These are phyloP conservation scores for Ceratorhiza oryzae-sativae DNA, from an alignment of 1,284 basidiomycete genomes.

Conservation along the genomic window DNA sequence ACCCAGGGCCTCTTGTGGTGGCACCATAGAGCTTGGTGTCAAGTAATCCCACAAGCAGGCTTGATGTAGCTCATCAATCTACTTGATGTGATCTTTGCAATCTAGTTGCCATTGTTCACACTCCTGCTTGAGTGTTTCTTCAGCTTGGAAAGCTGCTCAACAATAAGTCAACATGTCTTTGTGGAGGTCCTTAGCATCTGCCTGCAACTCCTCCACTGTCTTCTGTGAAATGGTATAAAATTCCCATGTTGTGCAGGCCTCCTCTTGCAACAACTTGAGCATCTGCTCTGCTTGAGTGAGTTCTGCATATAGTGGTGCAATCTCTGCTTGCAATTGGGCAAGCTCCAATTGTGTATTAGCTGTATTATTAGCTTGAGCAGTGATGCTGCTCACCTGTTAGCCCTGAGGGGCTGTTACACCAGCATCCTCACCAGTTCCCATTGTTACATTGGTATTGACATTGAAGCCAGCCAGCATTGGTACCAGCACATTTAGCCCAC, in stretches of 20 bases:
- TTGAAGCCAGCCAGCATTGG: neutral
- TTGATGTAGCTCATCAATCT: neutral
- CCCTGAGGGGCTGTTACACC: neutral
- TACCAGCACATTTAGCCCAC: neutral
- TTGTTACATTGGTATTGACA: neutral
- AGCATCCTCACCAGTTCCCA: neutral
- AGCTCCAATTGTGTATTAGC: neutral
- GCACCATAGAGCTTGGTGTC: neutral
- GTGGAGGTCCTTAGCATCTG: neutral
- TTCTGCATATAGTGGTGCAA: neutral
- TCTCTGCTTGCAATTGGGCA: neutral
- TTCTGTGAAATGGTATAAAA: neutral
- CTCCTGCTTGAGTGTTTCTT: neutral
- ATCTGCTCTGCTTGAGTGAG: neutral
- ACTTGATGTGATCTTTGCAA: neutral
- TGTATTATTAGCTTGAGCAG: neutral
- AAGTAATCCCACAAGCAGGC: neutral
- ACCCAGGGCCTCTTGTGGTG: neutral
- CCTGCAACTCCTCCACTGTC: neutral
- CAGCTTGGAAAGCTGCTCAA: neutral
- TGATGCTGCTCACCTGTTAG: neutral
- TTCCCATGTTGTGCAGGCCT: neutral
- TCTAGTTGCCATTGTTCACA: neutral
- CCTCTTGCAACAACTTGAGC: neutral
- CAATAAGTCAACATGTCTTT: neutral